These are phyloP conservation scores for Lactifluus subvellereus DNA, from an alignment of 768 basidiomycete genomes.

Conservation along the genomic window DNA sequence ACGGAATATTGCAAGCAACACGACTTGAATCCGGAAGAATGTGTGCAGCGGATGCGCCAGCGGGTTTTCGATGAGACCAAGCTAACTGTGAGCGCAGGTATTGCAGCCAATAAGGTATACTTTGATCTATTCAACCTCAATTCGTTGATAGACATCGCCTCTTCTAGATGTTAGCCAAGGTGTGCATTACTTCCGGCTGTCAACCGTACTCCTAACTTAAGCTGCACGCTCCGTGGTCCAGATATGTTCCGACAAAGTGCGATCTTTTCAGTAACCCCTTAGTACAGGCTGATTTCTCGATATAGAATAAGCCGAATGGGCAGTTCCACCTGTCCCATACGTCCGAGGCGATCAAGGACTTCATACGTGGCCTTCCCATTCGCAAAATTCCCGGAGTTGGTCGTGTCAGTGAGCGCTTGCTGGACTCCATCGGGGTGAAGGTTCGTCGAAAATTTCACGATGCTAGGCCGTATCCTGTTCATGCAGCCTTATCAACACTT, in stretches of 20 bases:
- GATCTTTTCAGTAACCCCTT: background rate
- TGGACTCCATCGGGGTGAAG: conserved; percentile 85
- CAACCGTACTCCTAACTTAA: background rate
- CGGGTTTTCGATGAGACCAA: conserved; percentile 71
- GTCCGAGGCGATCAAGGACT: conserved; percentile 53
- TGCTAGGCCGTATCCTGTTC: background rate
- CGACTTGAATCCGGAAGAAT: conserved; percentile 58
- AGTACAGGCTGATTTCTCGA: background rate
- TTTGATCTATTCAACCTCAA: conserved; percentile 25
- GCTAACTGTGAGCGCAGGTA: conserved; percentile 90
- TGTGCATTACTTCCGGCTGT: conserved; percentile 29
- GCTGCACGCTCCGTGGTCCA: conserved; percentile 28
- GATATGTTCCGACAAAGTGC: conserved; percentile 90
- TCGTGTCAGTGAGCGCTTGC: conserved; percentile 79
- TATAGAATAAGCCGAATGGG: conserved; percentile 89
- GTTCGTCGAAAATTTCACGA: conserved; percentile 33
- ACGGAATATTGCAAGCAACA: conserved; percentile 76
- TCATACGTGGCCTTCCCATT: conserved; percentile 79
- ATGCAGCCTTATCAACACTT: background rate
- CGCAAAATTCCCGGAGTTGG: conserved; percentile 89
- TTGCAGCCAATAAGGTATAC: conserved; percentile 88
- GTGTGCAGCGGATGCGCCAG: conserved; percentile 71
- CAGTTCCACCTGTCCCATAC: conserved; percentile 77
- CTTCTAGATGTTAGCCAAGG: conserved; percentile 84
- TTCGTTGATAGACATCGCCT: background rate